These are phyloP conservation scores for Talaromyces nanjingensis DNA, from an alignment of 495 filamentous ascomycete species.

Conservation along the genomic window DNA sequence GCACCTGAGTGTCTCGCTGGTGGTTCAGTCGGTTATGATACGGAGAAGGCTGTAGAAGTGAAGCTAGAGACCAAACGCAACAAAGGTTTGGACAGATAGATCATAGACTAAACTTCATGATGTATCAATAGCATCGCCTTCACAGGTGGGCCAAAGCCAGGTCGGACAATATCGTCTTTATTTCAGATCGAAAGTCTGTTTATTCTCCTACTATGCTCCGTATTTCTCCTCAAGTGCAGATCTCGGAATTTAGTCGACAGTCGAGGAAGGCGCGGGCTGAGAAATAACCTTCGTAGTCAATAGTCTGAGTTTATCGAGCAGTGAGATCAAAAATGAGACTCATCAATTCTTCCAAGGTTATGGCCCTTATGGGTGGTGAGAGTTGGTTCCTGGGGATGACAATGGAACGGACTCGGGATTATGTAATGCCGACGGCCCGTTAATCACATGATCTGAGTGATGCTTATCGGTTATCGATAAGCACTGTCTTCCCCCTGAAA, in stretches of 20 bases:
- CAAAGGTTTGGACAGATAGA: not conserved
- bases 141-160: not conserved
- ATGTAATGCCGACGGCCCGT: not conserved
- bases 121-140: not conserved
- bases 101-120: not conserved
- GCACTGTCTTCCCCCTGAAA: too few relatives aligned
- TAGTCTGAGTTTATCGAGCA: not conserved
- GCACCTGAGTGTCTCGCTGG: not conserved
- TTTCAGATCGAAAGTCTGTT: not conserved
- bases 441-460: too few relatives aligned
- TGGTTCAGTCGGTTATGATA: not conserved
- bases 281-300: too few relatives aligned
- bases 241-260: not conserved
- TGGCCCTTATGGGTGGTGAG: too few relatives aligned
- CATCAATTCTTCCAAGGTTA: not conserved
- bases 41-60: not conserved
- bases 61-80: not conserved
- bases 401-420: not conserved
- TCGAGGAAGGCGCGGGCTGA: too few relatives aligned
- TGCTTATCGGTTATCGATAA: not conserved
- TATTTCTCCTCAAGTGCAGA: not conserved
- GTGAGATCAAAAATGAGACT: not conserved
- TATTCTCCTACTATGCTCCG: not conserved
- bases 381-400: not conserved
- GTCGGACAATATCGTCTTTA: not conserved